Percentiles rank a stretch among this genome's conserved stretches.
Evolutionary conservation across 106 monocot genomes (phyloP).

Genomic region (Acorus calamus): DNA sequence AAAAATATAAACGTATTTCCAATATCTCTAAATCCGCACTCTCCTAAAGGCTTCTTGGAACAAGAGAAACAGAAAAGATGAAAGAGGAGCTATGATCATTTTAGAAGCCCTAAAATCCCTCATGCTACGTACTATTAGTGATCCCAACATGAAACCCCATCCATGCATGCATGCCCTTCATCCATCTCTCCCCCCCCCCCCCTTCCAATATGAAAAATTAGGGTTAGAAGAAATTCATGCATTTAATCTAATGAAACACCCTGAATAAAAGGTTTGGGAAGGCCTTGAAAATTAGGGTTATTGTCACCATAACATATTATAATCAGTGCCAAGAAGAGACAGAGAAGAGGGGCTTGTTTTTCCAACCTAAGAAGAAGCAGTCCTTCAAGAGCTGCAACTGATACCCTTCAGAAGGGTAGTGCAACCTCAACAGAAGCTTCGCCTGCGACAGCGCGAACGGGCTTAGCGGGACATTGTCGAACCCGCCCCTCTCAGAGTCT

Average conservation of each 20-base stretch:
- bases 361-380: constrained; percentile 79
- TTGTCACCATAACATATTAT: background rate
- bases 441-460: constrained; percentile 78
- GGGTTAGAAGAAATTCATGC: constrained; percentile 1
- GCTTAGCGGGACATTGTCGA: constrained; percentile 27
- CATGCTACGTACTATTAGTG: constrained; percentile 48
- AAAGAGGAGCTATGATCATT: constrained; percentile 2
- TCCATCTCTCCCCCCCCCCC: background rate
- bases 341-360: constrained; percentile 78
- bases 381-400: constrained; percentile 46
- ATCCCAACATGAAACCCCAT: background rate
- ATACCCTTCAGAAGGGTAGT: constrained; percentile 92
- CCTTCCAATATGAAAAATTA: background rate
- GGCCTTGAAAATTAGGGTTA: background rate
- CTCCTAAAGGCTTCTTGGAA: background rate
- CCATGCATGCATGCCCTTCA: constrained; percentile 8
- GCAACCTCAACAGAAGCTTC: constrained; percentile 63
- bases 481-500: constrained; percentile 37
- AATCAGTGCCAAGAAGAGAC: constrained; percentile 86
- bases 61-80: background rate
- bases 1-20: too few relatives aligned
- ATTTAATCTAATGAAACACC: background rate
- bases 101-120: constrained; percentile 17
- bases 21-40: background rate
- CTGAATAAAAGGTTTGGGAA: background rate